Base-by-base conservation (phyloP, 768 basidiomycete species). In the Trichaptum fuscoviolaceum region DNA sequence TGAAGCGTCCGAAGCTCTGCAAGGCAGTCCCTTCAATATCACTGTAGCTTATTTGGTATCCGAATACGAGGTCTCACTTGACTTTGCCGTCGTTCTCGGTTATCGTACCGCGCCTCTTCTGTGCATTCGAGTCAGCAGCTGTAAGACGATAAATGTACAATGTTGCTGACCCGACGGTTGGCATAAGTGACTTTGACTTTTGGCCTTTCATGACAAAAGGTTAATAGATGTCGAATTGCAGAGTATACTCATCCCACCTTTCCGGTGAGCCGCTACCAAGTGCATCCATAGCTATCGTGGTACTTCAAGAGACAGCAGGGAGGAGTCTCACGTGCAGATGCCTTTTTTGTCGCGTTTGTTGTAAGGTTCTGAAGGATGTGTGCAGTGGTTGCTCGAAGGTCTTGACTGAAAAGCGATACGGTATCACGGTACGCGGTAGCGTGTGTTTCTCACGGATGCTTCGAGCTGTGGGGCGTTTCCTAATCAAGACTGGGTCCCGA, bases 121-220 rank as follows among this genome's bases (percentile, higher is more conserved):
- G 42, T 12, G 15, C 20, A 20, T 15, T 52, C 30, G 30, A 52
- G 12, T 52, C 20, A 52, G 42, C 3, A 20, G 20, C 42, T 15
- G 42, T 2, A 52, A 52, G 2, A 15, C 20, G 42, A 52, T 2
- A 20, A 2, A 52, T 52, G 20, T 20, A 52, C 42, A 52, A 12
- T 52, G 42, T 2, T 20, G 42, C 42, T 15, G 12, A 52, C 42
- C 42, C 42, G 42, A 12, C 42, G 42, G 20, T 52, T 52, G 3
- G 42, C 42, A 12, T 52, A 52, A 12, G 42, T 64, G 63, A 64
- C 42, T 57, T 27, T 64, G 34, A 64, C 42, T 12, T 30, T 27
- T n/a, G 27, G 24, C 26, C 42, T n/a, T 24, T 30, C n/a, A 9
- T 15, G 18, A 59, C 64, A 26, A 58, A 30, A 59, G 57, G 57